Percentiles rank a stretch among this genome's conserved stretches.
phyloP scores from a whole-genome alignment of 768 basidiomycete genomes.

The Cubamyces sp. region DNA sequence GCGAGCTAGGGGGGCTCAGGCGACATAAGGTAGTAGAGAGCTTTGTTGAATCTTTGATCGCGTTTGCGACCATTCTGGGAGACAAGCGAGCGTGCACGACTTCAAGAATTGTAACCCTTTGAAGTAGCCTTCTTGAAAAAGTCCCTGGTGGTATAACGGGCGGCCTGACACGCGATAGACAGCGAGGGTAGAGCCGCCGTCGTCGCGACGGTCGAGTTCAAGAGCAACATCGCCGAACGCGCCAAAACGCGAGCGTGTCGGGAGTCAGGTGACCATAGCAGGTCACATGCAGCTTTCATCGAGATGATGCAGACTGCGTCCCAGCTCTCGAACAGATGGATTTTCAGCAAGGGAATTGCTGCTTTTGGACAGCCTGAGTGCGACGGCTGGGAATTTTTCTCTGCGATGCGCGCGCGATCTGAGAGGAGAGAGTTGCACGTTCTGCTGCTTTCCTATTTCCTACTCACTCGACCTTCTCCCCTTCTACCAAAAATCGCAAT shows the following conservation, averaged over 20 bases:
- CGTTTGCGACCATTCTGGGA: slow-evolving; percentile 18
- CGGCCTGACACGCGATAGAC: too few relatives aligned
- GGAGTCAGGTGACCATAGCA: too few relatives aligned
- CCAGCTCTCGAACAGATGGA: background rate
- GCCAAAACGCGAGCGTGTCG: too few relatives aligned
- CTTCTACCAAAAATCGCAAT: slow-evolving; percentile 23
- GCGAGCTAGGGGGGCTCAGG: slow-evolving; percentile 26
- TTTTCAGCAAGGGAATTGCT: background rate
- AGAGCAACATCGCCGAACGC: too few relatives aligned
- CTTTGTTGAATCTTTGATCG: slow-evolving; percentile 25
- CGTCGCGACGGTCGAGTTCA: too few relatives aligned
- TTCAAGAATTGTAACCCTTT: too few relatives aligned
- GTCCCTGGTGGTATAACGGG: too few relatives aligned
- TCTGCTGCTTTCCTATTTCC: background rate
- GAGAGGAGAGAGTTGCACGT: background rate
- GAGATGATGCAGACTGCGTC: background rate
- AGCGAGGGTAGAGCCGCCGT: too few relatives aligned
- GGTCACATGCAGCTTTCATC: too few relatives aligned
- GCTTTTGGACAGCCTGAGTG: background rate
- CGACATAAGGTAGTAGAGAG: slow-evolving; percentile 17
- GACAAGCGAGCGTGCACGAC: too few relatives aligned
- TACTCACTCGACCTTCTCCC: background rate
- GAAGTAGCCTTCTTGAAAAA: too few relatives aligned
- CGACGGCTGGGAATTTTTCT: slow-evolving; percentile 19
- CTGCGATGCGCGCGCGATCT: background rate